These are phyloP conservation scores for Curvularia hawaiiensis DNA, from an alignment of 2,329 filamentous ascomycete genomes.

Conservation along the genomic window DNA sequence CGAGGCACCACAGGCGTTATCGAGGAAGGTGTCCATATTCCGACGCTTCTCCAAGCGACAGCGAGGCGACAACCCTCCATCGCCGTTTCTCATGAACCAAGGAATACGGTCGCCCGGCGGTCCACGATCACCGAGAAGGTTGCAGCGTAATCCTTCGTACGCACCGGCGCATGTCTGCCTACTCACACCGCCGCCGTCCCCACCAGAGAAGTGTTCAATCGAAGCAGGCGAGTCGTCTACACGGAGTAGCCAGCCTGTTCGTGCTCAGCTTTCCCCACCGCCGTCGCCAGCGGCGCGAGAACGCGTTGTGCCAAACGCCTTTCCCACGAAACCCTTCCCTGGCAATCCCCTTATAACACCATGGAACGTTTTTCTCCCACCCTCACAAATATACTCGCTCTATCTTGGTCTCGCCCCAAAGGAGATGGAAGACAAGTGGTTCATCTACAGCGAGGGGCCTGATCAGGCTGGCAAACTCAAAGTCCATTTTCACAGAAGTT, in stretches of 20 bases:
- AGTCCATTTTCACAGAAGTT: constrained; percentile 42
- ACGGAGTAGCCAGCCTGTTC: constrained; percentile 4
- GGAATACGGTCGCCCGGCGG: background rate
- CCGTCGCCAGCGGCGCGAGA: constrained; percentile 9
- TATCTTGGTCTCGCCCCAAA: constrained; percentile 36
- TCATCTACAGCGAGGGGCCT: constrained; percentile 42
- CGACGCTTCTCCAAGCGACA: constrained; percentile 25
- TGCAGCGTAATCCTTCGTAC: constrained; percentile 7
- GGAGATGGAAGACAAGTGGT: constrained; percentile 39
- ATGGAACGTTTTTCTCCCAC: constrained; percentile 43
- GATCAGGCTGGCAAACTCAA: constrained; percentile 42
- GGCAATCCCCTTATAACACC: constrained; percentile 23
- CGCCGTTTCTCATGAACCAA: constrained; percentile 10
- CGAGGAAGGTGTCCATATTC: constrained; percentile 26
- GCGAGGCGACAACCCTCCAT: constrained; percentile 12
- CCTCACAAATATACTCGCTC: constrained; percentile 35
- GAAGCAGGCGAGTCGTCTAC: constrained; percentile 7
- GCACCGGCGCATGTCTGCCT: constrained; percentile 11
- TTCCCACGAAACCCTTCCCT: constrained; percentile 30
- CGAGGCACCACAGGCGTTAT: constrained; percentile 18
- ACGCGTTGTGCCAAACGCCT: constrained; percentile 20
- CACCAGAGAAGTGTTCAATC: constrained; percentile 8
- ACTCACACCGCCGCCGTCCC: constrained; percentile 20
- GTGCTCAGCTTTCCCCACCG: constrained; percentile 1
- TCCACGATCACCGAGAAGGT: constrained; percentile 5